A percentile compares a stretch with the other conserved stretches of the same genome.
Evolutionary conservation across 2,329 filamentous ascomycete species (phyloP).

Genomic region (Kalmusia sp.): DNA sequence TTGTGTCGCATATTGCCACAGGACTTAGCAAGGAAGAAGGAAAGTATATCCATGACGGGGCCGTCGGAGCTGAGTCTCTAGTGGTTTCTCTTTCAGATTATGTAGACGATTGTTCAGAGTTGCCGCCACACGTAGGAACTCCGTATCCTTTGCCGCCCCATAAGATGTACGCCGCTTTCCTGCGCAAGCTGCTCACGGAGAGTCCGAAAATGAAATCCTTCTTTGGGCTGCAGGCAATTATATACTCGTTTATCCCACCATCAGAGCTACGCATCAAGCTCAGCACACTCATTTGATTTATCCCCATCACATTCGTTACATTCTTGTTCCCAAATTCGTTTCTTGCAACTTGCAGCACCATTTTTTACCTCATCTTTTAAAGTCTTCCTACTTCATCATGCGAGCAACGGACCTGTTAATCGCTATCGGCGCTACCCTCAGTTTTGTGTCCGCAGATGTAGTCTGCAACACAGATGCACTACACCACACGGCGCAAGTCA

Average conservation of each 20-base stretch:
- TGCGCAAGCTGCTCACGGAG: neutral
- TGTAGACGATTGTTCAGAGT: neutral
- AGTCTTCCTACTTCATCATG: neutral
- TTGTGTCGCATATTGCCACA: neutral
- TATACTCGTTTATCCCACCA: neutral
- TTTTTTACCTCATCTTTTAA: neutral
- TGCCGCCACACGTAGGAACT: neutral
- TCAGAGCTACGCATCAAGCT: neutral
- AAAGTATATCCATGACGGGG: neutral
- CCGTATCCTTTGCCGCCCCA: neutral
- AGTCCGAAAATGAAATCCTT: neutral
- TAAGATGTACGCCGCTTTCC: neutral
- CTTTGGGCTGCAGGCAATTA: neutral
- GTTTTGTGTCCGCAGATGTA: slow-evolving; percentile 2
- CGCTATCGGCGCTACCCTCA: neutral
- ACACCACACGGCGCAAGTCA: neutral
- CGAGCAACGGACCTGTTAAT: neutral
- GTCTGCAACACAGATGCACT: neutral
- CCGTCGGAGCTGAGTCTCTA: neutral
- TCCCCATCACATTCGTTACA: neutral
- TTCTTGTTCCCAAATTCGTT: neutral
- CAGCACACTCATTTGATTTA: neutral
- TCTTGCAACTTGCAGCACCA: neutral
- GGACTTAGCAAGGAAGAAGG: neutral
- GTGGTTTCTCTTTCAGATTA: neutral